These are phyloP conservation scores for Arxiozyma heterogenica DNA, from an alignment of 1,139 yeast species.

Conservation along the genomic window DNA sequence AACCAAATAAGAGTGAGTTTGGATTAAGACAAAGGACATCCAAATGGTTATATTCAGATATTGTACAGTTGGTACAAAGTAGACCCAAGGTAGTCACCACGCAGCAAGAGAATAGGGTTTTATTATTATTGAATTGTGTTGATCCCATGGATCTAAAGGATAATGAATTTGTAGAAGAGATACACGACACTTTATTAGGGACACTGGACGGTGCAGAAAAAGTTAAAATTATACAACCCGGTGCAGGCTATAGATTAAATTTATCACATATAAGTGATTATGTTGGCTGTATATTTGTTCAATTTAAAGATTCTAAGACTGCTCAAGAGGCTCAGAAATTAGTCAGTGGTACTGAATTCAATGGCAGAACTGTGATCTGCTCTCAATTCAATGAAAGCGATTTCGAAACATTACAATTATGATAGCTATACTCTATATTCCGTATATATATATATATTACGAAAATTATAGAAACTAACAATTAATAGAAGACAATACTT, in stretches of 20 bases:
- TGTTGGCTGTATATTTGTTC: conserved; percentile 64
- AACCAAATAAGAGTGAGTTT: conserved; percentile 18
- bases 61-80: conserved; percentile 7
- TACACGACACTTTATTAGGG: conserved; percentile 42
- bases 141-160: conserved; percentile 56
- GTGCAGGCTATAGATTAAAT: conserved; percentile 38
- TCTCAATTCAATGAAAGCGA: conserved; percentile 55
- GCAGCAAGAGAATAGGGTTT: conserved; percentile 39
- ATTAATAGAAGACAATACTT: neutral
- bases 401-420: conserved; percentile 17
- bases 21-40: conserved; percentile 14
- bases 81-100: neutral
- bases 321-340: conserved; percentile 53
- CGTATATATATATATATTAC: neutral
- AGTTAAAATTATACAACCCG: conserved; percentile 61
- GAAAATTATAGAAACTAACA: neutral
- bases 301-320: conserved; percentile 44
- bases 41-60: conserved; percentile 26
- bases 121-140: conserved; percentile 58
- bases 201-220: conserved; percentile 42
- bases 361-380: conserved; percentile 62
- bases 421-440: neutral
- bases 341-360: conserved; percentile 61
- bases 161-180: conserved; percentile 41
- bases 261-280: conserved; percentile 40